Evolutionary conservation across 352 stramenopile genomes (phyloP).

Genomic region (Phytopythium litorale): DNA sequence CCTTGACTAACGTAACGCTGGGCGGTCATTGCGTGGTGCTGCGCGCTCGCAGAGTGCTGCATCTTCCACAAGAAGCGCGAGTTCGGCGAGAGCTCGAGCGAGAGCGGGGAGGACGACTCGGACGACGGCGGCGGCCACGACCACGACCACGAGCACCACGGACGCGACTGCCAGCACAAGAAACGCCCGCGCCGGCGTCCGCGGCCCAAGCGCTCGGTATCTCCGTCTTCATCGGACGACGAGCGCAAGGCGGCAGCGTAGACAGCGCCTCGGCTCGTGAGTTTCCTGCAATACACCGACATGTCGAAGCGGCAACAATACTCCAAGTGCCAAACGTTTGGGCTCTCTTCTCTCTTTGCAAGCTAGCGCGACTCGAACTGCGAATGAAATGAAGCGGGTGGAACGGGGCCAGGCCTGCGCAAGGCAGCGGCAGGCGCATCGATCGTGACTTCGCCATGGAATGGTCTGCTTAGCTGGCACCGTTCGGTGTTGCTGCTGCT

Average conservation of each 20-base stretch:
- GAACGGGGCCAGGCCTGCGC: background rate
- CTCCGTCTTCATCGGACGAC: constrained; percentile 31
- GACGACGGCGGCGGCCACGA: constrained; percentile 12
- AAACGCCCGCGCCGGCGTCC: constrained; percentile 18
- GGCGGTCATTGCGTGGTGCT: background rate
- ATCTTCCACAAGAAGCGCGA: constrained; percentile 92
- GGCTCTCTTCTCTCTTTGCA: background rate
- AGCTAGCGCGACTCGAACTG: background rate
- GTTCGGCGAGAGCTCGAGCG: constrained; percentile 90
- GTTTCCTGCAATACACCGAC: background rate
- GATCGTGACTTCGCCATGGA: background rate
- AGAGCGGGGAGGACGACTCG: constrained; percentile 74
- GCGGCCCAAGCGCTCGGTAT: constrained; percentile 22
- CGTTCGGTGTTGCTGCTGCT: constrained; percentile 5
- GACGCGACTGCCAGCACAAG: constrained; percentile 30
- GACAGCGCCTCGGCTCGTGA: background rate
- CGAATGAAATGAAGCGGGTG: background rate
- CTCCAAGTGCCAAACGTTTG: background rate
- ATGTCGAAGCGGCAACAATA: background rate
- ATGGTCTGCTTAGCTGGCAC: constrained; percentile 10
- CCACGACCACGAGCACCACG: constrained; percentile 15
- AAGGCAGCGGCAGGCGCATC: background rate
- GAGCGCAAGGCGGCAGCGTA: constrained; percentile 21
- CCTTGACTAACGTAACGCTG: too few relatives aligned
- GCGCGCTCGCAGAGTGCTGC: constrained; percentile 71